Evolutionary conservation across 257 asterid species (phyloP), one percentile per base, ranked within the genome.

Genomic region (Jaltomata sinuosa): DNA sequence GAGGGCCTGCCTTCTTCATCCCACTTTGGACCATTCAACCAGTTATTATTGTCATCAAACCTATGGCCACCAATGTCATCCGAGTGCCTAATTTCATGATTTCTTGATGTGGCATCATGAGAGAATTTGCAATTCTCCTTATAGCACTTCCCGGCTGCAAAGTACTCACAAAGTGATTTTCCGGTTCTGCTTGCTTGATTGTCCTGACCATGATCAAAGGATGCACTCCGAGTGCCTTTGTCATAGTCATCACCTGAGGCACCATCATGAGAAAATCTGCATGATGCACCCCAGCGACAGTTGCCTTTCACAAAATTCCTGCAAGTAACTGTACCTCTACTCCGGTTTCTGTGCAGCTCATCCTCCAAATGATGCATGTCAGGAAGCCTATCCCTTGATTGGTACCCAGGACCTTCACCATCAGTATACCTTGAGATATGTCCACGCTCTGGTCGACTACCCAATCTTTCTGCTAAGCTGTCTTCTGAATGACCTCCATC

Each of bases 231-330:
- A 83, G 69, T 68, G 52, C 89, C 87, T 83, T 81, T 88, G 83
- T 85, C 91, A 85, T 79, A 84, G 84, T 82, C 84, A 59, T 90
- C 92, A 84, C 89, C 88, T 57, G 93, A 84, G 83, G 88, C 88
- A 59, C 76, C 83, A 85, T 88, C 89, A 86, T 95, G 99, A 80
- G 97, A 92, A 88, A 89, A 95, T 90, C 91, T 88, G 92, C 99
- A 95, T 19, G 88, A 47, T 85, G 94, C 95, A 79, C 94, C 99
- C 97, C 93, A 93, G 50, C 91, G 91, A 80, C 97, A 94, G 34
- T 79, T 92, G 49, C 97, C 97, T 88, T 86, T 93, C 71, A 89
- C 32, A 68, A 93, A 90, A 80, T 93, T 91, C 89, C 86, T 92
- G 87, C 99, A 94, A 81, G 91, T 89, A 82, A 91, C 79, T 76